Base-by-base conservation (phyloP, 352 stramenopile species). In the Globisporangium lucens region DNA sequence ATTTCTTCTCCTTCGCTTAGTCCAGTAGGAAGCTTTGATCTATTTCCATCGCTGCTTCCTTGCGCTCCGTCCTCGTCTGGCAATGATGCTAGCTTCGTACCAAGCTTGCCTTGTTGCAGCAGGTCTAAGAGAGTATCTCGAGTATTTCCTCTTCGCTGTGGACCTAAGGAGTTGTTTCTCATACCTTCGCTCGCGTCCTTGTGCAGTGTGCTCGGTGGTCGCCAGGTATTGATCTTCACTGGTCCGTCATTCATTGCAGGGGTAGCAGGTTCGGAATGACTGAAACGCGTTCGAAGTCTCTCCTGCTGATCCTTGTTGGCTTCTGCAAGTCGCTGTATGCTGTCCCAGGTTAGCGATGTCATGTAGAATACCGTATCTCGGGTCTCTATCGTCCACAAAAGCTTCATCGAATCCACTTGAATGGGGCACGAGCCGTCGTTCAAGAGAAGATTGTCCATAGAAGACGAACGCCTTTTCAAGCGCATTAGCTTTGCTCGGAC, bases 361-460 rank as follows among this genome's bases (percentile, higher is more conserved):
- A 91, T 90, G 61, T 93, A 85, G 56, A 91, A 92, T 0, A 87
- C 72, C 9, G 73, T 77, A 61, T 95, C 85, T 33, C 87, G 79
- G 17, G 85, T 90, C 63, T 90, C 80, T 47, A 95, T 69, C 1
- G 85, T 93, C 87, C 87, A 95, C 7, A 93, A 61, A 2, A 95
- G 66, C 58, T 89, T 89, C 82, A 93, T 91, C 0, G 86, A 84
- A 52, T 94, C 85, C 1, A 94, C 75, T 78, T 94, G 87, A 35
- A 94, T 93, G 1, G 87, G 87, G 41, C 82, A 79, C 0, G 83
- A 91, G 0, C 83, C 85, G 57, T 91, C 85, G 56, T 89, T 89
- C 2, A 90, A 49, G 15, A 90, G 70, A 20, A 90, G 70, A 41
- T 92, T 92, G 57, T 90, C 82, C 80, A 89, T 92, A 2, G 82